Base-by-base conservation (phyloP, 2,329 filamentous ascomycete species). In the Zalaria sp. region DNA sequence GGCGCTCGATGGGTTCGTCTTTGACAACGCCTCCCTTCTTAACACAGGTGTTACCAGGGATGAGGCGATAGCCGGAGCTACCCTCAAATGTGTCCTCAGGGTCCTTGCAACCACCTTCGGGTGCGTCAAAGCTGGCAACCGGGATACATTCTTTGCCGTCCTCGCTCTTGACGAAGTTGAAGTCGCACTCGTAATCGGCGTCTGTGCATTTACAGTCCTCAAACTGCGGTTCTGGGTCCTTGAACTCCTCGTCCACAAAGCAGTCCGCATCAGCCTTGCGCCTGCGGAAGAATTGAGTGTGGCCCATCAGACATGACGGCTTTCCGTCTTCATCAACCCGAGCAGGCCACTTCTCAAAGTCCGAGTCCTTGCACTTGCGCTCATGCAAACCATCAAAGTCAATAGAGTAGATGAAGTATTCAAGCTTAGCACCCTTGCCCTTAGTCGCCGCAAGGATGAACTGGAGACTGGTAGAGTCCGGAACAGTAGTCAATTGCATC, bases 121-220 rank as follows among this genome's bases (percentile, higher is more conserved):
- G 87, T 2, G 77, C 66, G 2, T 68, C 58, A 35, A 93, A 59
- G 3, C 73, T 66, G 0, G 75, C 78, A 26, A 70, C 73, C 5
- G 74, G 71, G 25, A 77, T 68, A 57, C 91, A 96, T 47, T 80
- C 71, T 39, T 73, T 75, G 40, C 74, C 71, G 3, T 75, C 67
- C 31, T 71, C 70, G 43, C 71, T 69, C 51, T 75, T 75, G 45
- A 78, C 67, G 57, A 94, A 96, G 60, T 93, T 93, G 69, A 83
- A 94, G 57, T 96, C 89, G 59, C 91, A 98, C 63, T 98, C 91
- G 58, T 93, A 98, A 59, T 98, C 93, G 29, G 71, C 68, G 43
- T 82, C 76, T 1, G 79, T 78, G 61, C 91, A 98, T 34, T 84
- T 77, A 67, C 91, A 98, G 37, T 77, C 63, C 52, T 85, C 76